A percentile compares a stretch with the other conserved stretches of the same genome.
phyloP scores from a whole-genome alignment of 257 asterid genomes.

The Solanum medicagineum region DNA sequence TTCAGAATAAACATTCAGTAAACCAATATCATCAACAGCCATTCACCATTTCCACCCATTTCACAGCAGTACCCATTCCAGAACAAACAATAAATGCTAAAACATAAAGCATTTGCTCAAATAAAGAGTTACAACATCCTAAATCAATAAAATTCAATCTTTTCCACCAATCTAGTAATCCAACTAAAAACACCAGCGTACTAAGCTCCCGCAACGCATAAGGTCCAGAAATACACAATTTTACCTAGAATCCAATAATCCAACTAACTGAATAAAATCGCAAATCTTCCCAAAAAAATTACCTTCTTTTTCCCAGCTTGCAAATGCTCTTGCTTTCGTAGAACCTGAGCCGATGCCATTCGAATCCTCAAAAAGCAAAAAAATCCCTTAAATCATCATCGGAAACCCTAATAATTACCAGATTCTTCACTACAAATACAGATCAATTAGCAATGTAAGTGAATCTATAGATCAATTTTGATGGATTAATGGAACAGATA shows the following conservation, averaged over 20 bases:
- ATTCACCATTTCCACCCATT: neutral
- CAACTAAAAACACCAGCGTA: neutral
- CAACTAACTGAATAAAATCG: neutral
- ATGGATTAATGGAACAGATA: neutral
- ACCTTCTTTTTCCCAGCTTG: constrained; percentile 81
- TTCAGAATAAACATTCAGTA: neutral
- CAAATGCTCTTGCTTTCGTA: constrained; percentile 59
- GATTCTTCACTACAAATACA: neutral
- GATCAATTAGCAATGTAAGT: neutral
- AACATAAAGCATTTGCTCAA: neutral
- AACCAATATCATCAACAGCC: neutral
- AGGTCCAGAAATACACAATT: neutral
- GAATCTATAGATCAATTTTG: neutral
- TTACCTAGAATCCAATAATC: neutral
- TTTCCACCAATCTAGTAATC: neutral
- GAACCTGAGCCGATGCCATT: constrained; percentile 85
- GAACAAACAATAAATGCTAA: neutral
- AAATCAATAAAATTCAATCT: neutral
- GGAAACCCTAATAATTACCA: neutral
- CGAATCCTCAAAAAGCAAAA: neutral
- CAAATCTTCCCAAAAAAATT: neutral
- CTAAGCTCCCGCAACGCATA: neutral
- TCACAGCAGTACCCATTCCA: neutral
- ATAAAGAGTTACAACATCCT: neutral
- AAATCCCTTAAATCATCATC: neutral